Evolutionary conservation across 2,329 filamentous ascomycete species (phyloP), one percentile per base, ranked within the genome.

Genomic region (Trichoderma breve): DNA sequence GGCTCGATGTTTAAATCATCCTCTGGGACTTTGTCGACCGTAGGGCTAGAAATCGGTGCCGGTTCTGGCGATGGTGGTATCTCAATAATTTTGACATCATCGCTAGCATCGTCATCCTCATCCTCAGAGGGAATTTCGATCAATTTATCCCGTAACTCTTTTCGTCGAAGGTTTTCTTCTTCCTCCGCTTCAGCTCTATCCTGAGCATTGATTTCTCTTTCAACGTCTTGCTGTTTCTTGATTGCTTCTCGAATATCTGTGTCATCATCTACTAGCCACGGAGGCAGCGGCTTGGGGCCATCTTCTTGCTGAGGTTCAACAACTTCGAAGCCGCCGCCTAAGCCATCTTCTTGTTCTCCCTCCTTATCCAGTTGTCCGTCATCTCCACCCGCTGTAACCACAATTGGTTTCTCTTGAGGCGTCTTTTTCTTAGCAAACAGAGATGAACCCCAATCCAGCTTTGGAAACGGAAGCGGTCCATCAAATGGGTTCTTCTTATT

Each of bases 391-490:
- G 67, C 36, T n/a, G 55, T 53, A 5, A 76, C 73, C 8, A 74
- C 57, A 14, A 66, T 43, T 28, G 78, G 73, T 5, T 76, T 73
- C 7, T 75, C 73, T 58, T 76, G 76, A 11, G 79, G 74, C 0
- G 72, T 69, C 7, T 75, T 73, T 70, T 83, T 85, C 74, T 84
- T 85, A 6, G 81, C 81, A 73, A 90, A 90, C 2, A 90, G 83
- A 1, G 86, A 87, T 3, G 88, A 91, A 66, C 88, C 90, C 85
- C 88, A 90, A 58, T 92, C 90, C 1, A 97, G 86, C 78, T 94
- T 95, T 76, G 97, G 94, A 77, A 99, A 99, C 0, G 96, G 96
- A 6, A 99, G 81, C 0, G 95, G 94, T 0, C 95, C 95, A 74
- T 89, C 89, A 77, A 97, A 89, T 0, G 89, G 85, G 75, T 90